Base-by-base conservation (phyloP, 352 stramenopile genomes). In the Globisporangium spiculum region DNA sequence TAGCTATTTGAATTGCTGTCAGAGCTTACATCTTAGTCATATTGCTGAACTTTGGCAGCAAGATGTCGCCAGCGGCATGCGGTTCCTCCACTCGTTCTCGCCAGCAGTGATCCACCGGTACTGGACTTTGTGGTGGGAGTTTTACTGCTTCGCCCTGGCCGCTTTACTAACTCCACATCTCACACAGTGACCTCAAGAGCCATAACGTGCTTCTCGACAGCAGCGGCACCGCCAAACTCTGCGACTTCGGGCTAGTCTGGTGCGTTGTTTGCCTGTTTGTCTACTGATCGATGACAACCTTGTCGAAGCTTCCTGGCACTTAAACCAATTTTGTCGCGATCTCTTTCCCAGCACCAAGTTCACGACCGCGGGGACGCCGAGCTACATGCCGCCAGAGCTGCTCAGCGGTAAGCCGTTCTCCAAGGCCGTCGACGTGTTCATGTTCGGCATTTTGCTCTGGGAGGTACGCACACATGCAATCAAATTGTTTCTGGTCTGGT, bases 361-460 rank as follows among this genome's bases (percentile, higher is more conserved):
- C 44, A 86, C 81, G 36, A 75, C 75, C n/a, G 92, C 91, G 18
- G 92, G 93, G 7, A 98, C 94, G n/a, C 91, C 92, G 2, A 84
- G 83, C 38, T 97, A 97, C 73, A 97, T 96, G 89, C 84, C 88
- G 12, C 86, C 88, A 12, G 91, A 98, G 72, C 79, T 98, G 2
- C 74, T 98, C 22, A 83, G 71, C 26, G 82, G 86, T 10, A 83
- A 81, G 7, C 75, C 88, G 0, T 98, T 97, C 67, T 96, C 85
- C 30, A 97, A 96, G 67, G 81, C 78, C 0, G 91, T 98, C 38
- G 92, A 98, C 68, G 90, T 97, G 22, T 98, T 94, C 75, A 97
- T 96, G 73, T 98, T 97, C 75, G 93, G 91, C 16, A 80, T 98
- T 54, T 74, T 98, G 26, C 67, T 98, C 7, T 98, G 91, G 90